Conservation (phyloP, 2,329 filamentous ascomycete genomes). For the Aspergillus sp. region DNA sequence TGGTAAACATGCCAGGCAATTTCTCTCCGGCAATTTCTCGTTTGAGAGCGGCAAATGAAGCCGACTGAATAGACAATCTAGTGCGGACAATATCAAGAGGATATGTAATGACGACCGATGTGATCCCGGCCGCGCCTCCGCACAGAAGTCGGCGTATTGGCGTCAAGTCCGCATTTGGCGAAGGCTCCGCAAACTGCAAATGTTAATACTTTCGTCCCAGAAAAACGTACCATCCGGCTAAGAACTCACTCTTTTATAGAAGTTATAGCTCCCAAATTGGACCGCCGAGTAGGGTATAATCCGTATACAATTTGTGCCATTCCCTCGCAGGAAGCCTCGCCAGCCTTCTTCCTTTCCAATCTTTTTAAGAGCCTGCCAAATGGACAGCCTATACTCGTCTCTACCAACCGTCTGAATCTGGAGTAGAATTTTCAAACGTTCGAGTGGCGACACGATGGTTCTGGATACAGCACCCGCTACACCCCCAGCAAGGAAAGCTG, state of each 20-base stretch:
- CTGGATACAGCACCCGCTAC: conserved; percentile 95
- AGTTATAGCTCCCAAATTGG: conserved; percentile 96
- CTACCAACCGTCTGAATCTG: conserved; percentile 89
- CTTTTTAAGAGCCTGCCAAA: conserved; percentile 82
- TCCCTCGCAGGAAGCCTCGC: conserved; percentile 95
- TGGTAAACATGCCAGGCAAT: conserved; percentile 89
- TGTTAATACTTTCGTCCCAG: conserved; percentile 12
- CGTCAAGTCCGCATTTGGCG: conserved; percentile 70
- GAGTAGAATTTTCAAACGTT: conserved; percentile 96
- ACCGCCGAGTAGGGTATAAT: conserved; percentile 98
- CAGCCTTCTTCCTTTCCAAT: conserved; percentile 98
- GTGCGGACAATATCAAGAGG: conserved; percentile 97
- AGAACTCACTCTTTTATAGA: conserved; percentile 83
- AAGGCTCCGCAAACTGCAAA: conserved; percentile 69
- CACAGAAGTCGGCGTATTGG: conserved; percentile 79
- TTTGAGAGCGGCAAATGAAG: conserved; percentile 82
- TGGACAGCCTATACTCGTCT: conserved; percentile 90
- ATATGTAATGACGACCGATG: conserved; percentile 92
- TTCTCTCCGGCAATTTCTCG: conserved; percentile 57
- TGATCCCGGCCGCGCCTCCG: conserved; percentile 88
- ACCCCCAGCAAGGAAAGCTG: conserved; percentile 91
- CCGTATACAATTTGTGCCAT: conserved; percentile 96
- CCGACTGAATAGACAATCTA: conserved; percentile 90
- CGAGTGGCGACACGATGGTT: conserved; percentile 93
- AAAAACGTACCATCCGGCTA: not conserved